Conservation (phyloP, 176 grass and related monocot genomes). For the Carex scoparia region DNA sequence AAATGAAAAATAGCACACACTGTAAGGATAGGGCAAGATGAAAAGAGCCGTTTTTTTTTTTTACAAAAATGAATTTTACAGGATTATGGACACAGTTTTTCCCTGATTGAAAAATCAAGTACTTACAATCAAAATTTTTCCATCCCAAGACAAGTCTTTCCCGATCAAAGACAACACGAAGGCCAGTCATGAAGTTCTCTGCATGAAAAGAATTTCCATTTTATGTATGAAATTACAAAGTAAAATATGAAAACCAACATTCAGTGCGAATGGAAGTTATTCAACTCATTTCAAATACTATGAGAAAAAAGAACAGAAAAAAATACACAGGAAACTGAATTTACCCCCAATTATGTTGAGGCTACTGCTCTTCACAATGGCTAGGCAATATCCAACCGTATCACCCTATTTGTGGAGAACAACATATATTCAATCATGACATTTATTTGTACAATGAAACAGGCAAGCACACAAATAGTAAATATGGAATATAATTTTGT, state of each 20-base stretch:
- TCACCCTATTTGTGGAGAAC: constrained; percentile 21
- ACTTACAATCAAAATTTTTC: constrained; percentile 74
- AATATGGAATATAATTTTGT: not conserved
- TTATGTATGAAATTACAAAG: not conserved
- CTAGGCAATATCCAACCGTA: constrained; percentile 56
- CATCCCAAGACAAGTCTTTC: constrained; percentile 72
- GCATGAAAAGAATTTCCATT: constrained; percentile 19
- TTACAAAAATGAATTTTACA: not conserved
- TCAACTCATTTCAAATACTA: not conserved
- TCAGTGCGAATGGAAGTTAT: not conserved
- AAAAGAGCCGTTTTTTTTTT: not conserved
- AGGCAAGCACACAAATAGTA: not conserved
- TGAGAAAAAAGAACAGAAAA: not conserved
- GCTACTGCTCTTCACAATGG: constrained; percentile 52
- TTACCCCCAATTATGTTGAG: constrained; percentile 92
- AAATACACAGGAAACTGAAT: constrained; percentile 6
- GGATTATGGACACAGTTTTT: not conserved
- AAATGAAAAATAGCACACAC: not conserved
- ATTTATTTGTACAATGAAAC: not conserved
- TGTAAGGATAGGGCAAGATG: not conserved
- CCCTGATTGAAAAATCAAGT: not conserved
- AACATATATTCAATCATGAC: constrained; percentile 14
- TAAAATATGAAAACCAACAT: not conserved
- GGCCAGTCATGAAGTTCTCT: constrained; percentile 91
- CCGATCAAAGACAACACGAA: constrained; percentile 71